phyloP scores from a whole-genome alignment of 2,329 filamentous ascomycete species.

The Botrytis porri region DNA sequence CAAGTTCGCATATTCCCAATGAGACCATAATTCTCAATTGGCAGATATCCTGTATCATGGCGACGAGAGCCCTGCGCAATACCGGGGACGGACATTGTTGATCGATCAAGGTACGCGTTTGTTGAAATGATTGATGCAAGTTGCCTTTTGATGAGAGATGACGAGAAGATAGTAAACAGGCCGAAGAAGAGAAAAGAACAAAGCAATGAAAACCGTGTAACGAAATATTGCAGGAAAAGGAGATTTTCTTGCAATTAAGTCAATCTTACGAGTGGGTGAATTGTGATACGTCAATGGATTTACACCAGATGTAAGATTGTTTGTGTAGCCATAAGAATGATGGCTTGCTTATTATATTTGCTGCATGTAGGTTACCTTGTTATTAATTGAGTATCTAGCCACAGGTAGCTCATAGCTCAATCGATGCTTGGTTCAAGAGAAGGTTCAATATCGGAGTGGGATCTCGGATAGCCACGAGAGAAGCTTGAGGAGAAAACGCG shows the following conservation, averaged over 20 bases:
- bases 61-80: conserved; percentile 22
- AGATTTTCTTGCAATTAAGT: neutral
- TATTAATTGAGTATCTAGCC: neutral
- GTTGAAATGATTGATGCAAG: conserved; percentile 4
- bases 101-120: neutral
- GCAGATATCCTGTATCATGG: conserved; percentile 35
- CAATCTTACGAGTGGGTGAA: conserved; percentile 1
- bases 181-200: neutral
- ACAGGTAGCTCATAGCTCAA: neutral
- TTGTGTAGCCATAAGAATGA: conserved; percentile 11
- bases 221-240: neutral
- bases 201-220: conserved; percentile 9
- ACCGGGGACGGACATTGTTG: conserved; percentile 1
- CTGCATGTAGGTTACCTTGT: neutral
- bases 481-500: conserved; percentile 1
- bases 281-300: neutral
- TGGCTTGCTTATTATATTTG: neutral
- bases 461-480: conserved; percentile 9
- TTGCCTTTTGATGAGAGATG: conserved; percentile 5
- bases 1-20: conserved; percentile 80
- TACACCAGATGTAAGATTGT: neutral
- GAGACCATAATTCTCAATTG: conserved; percentile 74
- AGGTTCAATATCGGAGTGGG: neutral
- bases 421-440: neutral
- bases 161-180: neutral